Percentiles rank a stretch among this genome's conserved stretches.
These are phyloP conservation scores for Paraglomus brasilianum DNA, from an alignment of 192 early-diverging fungal genomes.

Conservation along the genomic window DNA sequence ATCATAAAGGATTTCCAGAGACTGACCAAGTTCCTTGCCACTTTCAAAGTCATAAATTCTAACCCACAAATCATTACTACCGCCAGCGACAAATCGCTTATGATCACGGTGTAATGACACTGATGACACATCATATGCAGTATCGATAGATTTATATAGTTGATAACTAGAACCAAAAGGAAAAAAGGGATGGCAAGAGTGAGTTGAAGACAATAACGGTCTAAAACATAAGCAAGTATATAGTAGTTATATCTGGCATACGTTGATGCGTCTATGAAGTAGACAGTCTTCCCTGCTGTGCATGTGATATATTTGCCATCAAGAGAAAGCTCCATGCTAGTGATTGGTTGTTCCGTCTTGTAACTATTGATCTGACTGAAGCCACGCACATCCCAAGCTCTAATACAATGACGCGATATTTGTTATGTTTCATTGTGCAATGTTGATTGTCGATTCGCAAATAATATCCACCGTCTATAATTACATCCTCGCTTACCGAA, in stretches of 20 bases:
- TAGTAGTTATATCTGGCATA: constrained; percentile 37
- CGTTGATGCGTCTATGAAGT: constrained; percentile 72
- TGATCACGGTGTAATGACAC: constrained; percentile 82
- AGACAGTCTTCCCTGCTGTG: constrained; percentile 73
- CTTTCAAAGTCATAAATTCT: constrained; percentile 80
- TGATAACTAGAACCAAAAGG: constrained; percentile 36
- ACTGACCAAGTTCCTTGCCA: constrained; percentile 63
- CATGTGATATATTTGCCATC: constrained; percentile 75
- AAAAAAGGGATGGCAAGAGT: constrained; percentile 14
- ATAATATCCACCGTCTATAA: neutral
- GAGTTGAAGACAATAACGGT: constrained; percentile 34
- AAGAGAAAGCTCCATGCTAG: constrained; percentile 71
- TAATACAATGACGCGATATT: constrained; percentile 13
- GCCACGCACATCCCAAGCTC: constrained; percentile 74
- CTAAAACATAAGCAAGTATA: constrained; percentile 16
- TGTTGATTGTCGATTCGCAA: neutral
- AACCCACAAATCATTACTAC: constrained; percentile 79
- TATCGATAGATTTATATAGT: constrained; percentile 52
- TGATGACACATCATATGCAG: constrained; percentile 71
- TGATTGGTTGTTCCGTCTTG: constrained; percentile 62
- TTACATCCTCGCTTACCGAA: constrained; percentile 36
- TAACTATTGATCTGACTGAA: constrained; percentile 59
- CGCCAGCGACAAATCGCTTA: constrained; percentile 77
- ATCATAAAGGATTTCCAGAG: neutral
- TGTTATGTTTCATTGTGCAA: neutral